Base-by-base conservation (phyloP, 1,139 yeast genomes). In the Geotrichum siamense region DNA sequence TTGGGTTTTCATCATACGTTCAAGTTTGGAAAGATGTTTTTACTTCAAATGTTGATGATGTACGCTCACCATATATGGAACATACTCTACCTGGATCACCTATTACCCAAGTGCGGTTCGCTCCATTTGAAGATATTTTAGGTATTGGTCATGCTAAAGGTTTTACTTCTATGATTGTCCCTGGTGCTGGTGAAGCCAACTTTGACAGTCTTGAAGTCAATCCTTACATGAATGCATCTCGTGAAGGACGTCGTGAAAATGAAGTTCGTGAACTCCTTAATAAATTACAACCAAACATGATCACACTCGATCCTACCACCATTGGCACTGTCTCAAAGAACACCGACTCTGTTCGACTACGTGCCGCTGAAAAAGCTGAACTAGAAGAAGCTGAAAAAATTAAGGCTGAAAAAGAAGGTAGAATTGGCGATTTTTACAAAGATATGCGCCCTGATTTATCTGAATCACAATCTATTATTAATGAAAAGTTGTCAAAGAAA, bases 121-220 rank as follows among this genome's bases (percentile, higher is more conserved):
- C 91, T 22, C 99, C 99, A 12, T 91, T 81, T 63, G 99, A 93
- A 67, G 99, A 93, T 82, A 72, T 91, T 19, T 71, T 93, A 25
- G 95, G 96, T 17, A 76, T 83, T 6, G 97, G 97, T 2, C 94
- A 87, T 60, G 72, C 76, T 41, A 65, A 69, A 12, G 96, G 97
- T 20, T 72, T 87, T 44, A 76, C 82, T 21, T 82, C 93, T 19
- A 58, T 93, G 47, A 82, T 93, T 53, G 75, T 91, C 47, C 98
- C 99, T 30, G 99, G 99, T 31, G 71, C 97, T 41, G 99, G 98
- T 70, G 98, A 93, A 67, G 96, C 98, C 50, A 93, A 93, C 67
- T 89, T 76, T 61, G 99, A 93, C 69, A 89, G 98, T 2, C 68
- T 87, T 59, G 98, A 93, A 65, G 67, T 81, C 57, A 93, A 93